Conservation (phyloP, 2,329 filamentous ascomycete genomes). For the Phaeosphaeriaceae sp. region DNA sequence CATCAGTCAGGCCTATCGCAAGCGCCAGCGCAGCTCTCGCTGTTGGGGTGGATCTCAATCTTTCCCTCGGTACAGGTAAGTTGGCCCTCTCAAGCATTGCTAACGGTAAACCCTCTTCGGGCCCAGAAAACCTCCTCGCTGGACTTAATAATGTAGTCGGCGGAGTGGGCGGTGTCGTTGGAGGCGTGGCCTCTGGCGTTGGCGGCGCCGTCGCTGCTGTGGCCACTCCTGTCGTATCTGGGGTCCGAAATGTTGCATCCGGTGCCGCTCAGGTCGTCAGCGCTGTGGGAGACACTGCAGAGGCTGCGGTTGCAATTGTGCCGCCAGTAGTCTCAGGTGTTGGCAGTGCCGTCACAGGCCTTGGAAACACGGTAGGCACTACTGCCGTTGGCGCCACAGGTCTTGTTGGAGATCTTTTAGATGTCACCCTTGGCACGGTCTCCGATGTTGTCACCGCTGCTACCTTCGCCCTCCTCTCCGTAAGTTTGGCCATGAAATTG, state of each 20-base stretch:
- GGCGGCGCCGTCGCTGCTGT: background rate
- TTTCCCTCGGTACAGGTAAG: background rate
- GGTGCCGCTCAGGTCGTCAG: background rate
- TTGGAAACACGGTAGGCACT: background rate
- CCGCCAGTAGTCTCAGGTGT: background rate
- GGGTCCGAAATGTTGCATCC: background rate
- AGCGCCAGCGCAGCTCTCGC: background rate
- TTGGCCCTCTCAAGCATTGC: background rate
- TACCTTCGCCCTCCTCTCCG: constrained; percentile 5
- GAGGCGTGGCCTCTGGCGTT: background rate
- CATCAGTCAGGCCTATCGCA: background rate
- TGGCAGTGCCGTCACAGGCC: background rate
- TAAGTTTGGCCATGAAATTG: background rate
- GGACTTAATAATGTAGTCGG: background rate
- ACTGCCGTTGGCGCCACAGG: background rate
- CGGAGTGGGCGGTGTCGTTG: background rate
- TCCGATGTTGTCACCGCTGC: constrained; percentile 3
- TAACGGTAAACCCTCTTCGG: background rate
- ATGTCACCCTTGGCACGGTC: constrained; percentile 3
- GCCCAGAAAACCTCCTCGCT: background rate
- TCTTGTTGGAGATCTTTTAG: background rate
- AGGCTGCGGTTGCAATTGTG: background rate
- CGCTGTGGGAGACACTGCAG: background rate
- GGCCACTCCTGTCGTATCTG: background rate
- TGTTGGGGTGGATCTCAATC: background rate